Percentiles rank a stretch among this genome's conserved stretches.
These are phyloP conservation scores for Dalechampia spathulata DNA, from an alignment of 441 rosid genomes.

Conservation along the genomic window DNA sequence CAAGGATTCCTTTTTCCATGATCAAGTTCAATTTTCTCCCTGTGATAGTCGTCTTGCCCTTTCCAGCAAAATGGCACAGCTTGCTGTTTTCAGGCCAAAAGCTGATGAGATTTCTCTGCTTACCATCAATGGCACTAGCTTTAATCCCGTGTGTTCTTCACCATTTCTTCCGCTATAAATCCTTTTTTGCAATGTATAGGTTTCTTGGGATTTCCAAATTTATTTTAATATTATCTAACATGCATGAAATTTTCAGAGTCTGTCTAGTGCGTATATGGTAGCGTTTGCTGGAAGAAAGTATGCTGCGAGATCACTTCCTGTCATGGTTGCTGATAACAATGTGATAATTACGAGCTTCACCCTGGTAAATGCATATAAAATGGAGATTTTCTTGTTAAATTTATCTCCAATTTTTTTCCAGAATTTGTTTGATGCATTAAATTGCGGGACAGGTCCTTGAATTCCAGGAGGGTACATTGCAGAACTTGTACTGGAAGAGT, in stretches of 20 bases:
- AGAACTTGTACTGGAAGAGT: constrained; percentile 70
- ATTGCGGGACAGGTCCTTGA: constrained; percentile 53
- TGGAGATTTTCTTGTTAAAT: neutral
- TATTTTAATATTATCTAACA: neutral
- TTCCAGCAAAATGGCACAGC: constrained; percentile 36
- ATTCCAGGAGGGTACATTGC: constrained; percentile 67
- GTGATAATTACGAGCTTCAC: constrained; percentile 69
- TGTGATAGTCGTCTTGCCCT: constrained; percentile 71
- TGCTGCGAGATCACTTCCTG: constrained; percentile 81
- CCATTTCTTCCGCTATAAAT: neutral
- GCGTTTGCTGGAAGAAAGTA: constrained; percentile 83
- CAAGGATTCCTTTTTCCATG: constrained; percentile 52
- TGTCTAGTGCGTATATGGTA: constrained; percentile 62
- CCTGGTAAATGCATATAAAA: constrained; percentile 45
- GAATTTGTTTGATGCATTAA: neutral
- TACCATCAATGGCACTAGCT: constrained; percentile 42
- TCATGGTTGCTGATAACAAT: constrained; percentile 42
- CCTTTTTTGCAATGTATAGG: no score
- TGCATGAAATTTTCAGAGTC: constrained; percentile 26
- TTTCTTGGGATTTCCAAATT: neutral
- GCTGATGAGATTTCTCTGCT: constrained; percentile 84
- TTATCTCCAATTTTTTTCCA: neutral
- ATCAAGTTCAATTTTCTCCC: constrained; percentile 73
- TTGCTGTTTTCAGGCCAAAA: constrained; percentile 69
- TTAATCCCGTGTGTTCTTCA: constrained; percentile 39